Percentiles rank a stretch among this genome's conserved stretches.
These are phyloP conservation scores for Alternaria infectoria DNA, from an alignment of 2,329 filamentous ascomycete genomes.

Conservation along the genomic window DNA sequence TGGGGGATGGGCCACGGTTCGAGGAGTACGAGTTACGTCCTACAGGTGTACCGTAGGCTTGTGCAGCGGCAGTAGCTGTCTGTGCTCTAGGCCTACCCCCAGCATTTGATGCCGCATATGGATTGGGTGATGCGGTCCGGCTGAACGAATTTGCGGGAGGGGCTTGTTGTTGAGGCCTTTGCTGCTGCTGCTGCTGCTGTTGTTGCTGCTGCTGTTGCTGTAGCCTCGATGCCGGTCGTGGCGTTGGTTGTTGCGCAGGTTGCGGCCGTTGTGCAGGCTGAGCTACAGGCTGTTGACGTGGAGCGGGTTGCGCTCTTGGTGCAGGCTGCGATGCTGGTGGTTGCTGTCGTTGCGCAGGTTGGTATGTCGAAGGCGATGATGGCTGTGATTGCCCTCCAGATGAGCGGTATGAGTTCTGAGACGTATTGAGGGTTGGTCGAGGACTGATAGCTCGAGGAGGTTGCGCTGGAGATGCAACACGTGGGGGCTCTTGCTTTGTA, in stretches of 20 bases:
- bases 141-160: conserved; percentile 19
- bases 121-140: conserved; percentile 63
- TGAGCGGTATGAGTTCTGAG: conserved; percentile 21
- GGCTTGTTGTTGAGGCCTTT: conserved; percentile 5
- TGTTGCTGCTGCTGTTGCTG: conserved; percentile 3
- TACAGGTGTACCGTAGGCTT: conserved; percentile 41
- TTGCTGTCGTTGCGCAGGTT: conserved; percentile 7
- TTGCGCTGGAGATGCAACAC: conserved; percentile 67
- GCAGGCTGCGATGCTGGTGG: conserved; percentile 1
- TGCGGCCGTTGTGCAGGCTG: neutral
- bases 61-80: conserved; percentile 45
- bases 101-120: conserved; percentile 57
- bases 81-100: conserved; percentile 43
- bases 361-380: conserved; percentile 13
- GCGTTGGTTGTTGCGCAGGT: conserved; percentile 3
- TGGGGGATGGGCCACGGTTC: conserved; percentile 48
- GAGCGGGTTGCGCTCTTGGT: conserved; percentile 7
- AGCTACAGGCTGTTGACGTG: conserved; percentile 4
- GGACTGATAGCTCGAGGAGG: conserved; percentile 66
- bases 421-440: conserved; percentile 59
- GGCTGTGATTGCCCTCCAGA: conserved; percentile 11
- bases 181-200: conserved; percentile 3
- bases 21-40: conserved; percentile 47
- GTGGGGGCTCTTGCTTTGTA: conserved; percentile 50
- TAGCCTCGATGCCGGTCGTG: conserved; percentile 4